phyloP scores from a whole-genome alignment of 352 stramenopile genomes.

The Phytophthora cryptogea region DNA sequence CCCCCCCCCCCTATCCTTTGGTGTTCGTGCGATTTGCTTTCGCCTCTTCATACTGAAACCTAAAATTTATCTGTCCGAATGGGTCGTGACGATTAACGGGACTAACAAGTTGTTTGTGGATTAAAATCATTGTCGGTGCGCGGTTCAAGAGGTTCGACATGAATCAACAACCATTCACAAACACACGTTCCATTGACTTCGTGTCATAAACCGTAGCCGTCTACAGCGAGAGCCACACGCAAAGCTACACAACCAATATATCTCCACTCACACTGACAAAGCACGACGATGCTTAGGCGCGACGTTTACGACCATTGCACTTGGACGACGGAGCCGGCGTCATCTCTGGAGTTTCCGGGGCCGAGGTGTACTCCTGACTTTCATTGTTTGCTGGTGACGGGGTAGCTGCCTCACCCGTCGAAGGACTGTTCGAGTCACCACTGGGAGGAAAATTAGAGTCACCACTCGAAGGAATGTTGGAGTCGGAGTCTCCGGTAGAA shows the following conservation, averaged over 20 bases:
- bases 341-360: constrained; percentile 21
- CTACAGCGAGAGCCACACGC: not conserved
- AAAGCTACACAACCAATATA: constrained; percentile 9
- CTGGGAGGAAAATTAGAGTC: not conserved
- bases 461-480: not conserved
- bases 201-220: constrained; percentile 4
- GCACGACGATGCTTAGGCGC: constrained; percentile 15
- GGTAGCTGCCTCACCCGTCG: not conserved
- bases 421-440: constrained; percentile 6
- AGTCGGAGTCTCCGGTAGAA: not conserved
- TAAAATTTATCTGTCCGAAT: constrained; percentile 1
- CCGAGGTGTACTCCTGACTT: not conserved
- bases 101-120: not conserved
- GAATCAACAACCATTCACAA: not conserved
- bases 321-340: constrained; percentile 29
- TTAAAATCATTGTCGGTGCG: not conserved
- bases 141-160: no score
- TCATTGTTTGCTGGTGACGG: not conserved
- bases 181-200: constrained; percentile 14
- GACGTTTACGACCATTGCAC: constrained; percentile 29
- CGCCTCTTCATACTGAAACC: not conserved
- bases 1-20: not conserved
- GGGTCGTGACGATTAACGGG: not conserved
- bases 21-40: not conserved
- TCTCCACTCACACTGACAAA: constrained; percentile 19